Evolutionary conservation across 768 basidiomycete genomes (phyloP), one percentile per base, ranked within the genome.

Genomic region (Termitomyces sp.): DNA sequence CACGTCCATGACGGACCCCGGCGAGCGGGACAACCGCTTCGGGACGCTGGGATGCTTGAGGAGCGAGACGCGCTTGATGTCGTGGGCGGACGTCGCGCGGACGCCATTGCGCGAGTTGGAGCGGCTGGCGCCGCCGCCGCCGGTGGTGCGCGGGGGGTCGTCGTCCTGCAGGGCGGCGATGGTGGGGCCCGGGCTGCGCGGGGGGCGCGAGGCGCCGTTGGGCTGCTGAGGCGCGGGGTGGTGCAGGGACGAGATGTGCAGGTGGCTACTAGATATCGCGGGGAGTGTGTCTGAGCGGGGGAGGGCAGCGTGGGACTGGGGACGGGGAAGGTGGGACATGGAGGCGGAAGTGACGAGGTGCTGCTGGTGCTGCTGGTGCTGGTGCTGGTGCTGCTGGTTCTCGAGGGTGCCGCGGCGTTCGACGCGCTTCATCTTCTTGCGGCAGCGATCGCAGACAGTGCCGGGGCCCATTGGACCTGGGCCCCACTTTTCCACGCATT

Each of bases 401-500:
- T 87, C 86, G 2, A 87, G 69, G 10, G 87, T 88, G 8, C 85
- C 87, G 8, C 88, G 76, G 22, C 87, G 75, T 66, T 92, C 90
- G 51, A 89, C 86, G 1, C 90, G 83, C 71, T 91, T 91, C 88
- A 90, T 90, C 70, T 91, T 90, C 70, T 92, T 92, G 53, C 90
- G 81, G 70, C 90, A 90, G 50, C 89, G 75, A 75, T 92, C 90
- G 65, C 89, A 92, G 0, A 92, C 89, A 0, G 90, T 92, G 22
- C 89, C 90, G 52, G 90, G 90, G 0, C 90, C 90, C 70, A 86
- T 81, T 48, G 90, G 90, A 4, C 90, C 90, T 24, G 90, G 89
- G 1, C 90, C 90, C 90, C 90, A 92, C 70, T 92, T 92, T 66
- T 92, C 90, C 53, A 92, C 89, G 67, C 90, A 92, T 63, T 90